Percentiles rank a stretch among this genome's conserved stretches.
Evolutionary conservation across 2,329 filamentous ascomycete species (phyloP).

Genomic region (Setomelanomma holmii): DNA sequence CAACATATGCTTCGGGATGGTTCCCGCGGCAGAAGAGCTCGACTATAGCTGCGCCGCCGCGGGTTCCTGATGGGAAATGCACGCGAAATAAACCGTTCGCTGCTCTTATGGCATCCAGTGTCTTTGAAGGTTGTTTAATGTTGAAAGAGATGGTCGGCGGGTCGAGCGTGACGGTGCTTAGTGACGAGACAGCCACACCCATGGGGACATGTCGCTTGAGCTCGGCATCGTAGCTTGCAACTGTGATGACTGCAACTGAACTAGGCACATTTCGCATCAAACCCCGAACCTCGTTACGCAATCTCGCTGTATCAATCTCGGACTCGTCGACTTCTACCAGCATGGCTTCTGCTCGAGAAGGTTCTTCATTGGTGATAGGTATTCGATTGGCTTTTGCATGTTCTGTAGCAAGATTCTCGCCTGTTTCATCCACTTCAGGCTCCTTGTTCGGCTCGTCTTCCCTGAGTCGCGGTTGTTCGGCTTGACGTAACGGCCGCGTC

Average conservation of each 20-base stretch:
- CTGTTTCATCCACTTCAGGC: background rate
- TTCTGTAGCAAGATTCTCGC: too few species aligned
- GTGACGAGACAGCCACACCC: slow-evolving; percentile 66
- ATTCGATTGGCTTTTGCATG: slow-evolving; percentile 1
- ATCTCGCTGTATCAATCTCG: slow-evolving; percentile 6
- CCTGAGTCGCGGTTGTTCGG: slow-evolving; percentile 9
- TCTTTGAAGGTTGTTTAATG: slow-evolving; percentile 63
- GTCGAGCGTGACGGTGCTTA: slow-evolving; percentile 64
- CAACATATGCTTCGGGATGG: slow-evolving; percentile 25
- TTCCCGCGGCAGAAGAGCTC: slow-evolving; percentile 42
- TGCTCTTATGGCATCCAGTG: slow-evolving; percentile 60
- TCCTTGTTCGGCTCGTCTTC: background rate
- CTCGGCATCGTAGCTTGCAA: slow-evolving; percentile 5
- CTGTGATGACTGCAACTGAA: slow-evolving; percentile 55
- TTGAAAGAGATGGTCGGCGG: slow-evolving; percentile 70
- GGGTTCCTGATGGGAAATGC: slow-evolving; percentile 54
- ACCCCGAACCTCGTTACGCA: slow-evolving; percentile 26
- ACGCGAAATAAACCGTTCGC: slow-evolving; percentile 54
- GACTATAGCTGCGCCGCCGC: slow-evolving; percentile 36
- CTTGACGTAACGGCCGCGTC: slow-evolving; percentile 15
- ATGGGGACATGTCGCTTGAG: slow-evolving; percentile 25
- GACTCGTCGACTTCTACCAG: slow-evolving; percentile 1
- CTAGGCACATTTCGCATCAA: slow-evolving; percentile 64
- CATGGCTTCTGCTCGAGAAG: background rate
- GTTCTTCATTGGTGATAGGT: background rate